Evolutionary conservation across 208 protist genomes (phyloP).

Genomic region (Vickermania spadyakhi): DNA sequence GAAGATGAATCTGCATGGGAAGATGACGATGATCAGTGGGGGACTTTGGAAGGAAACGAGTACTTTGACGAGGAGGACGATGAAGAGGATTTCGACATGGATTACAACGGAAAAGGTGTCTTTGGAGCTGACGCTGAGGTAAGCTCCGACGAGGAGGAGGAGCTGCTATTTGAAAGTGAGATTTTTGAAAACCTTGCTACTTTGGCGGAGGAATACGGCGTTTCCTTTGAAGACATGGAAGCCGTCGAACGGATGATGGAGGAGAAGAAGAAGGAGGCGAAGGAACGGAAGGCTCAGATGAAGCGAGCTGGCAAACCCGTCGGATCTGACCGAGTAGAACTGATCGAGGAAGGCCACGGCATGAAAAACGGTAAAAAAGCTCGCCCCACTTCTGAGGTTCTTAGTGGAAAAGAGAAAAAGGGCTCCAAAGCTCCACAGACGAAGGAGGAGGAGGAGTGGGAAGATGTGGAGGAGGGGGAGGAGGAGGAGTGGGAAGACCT

Average conservation of each 20-base stretch:
- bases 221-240: background rate
- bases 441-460: background rate
- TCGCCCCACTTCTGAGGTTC: no score
- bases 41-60: background rate
- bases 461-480: background rate
- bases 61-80: background rate
- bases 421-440: background rate
- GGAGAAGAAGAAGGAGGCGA: background rate
- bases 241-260: background rate
- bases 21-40: no score
- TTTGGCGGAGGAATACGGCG: background rate
- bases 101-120: background rate
- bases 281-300: background rate
- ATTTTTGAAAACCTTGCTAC: background rate
- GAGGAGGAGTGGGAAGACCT: background rate
- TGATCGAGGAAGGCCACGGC: no score
- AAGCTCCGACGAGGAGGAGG: background rate
- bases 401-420: background rate
- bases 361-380: no score
- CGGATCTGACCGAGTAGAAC: no score
- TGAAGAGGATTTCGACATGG: background rate
- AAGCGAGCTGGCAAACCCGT: no score
- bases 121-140: background rate
- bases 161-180: background rate
- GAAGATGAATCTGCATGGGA: no score